phyloP scores from a whole-genome alignment of 1,284 basidiomycete species.

The Boletus sp. region DNA sequence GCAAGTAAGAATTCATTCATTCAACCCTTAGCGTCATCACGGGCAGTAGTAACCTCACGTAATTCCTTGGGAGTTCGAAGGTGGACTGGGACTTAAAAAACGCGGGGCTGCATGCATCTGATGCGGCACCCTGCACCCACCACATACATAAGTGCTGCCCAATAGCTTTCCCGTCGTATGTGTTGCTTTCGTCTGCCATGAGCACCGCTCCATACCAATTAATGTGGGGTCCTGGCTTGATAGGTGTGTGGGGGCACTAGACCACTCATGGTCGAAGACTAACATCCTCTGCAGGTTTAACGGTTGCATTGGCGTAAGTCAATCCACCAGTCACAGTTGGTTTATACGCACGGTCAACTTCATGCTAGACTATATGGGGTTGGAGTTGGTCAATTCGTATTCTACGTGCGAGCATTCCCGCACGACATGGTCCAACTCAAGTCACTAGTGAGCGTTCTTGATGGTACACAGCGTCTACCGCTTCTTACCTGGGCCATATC shows the following conservation, averaged over 20 bases:
- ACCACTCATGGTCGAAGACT: background rate
- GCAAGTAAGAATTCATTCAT: too few species aligned
- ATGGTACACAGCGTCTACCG: background rate
- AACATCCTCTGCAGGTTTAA: slow-evolving; percentile 6
- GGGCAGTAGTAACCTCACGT: background rate
- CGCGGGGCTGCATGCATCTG: too few species aligned
- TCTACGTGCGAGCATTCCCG: slow-evolving; percentile 21
- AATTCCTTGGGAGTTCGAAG: background rate
- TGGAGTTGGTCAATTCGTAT: slow-evolving; percentile 14
- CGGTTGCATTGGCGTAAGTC: slow-evolving; percentile 9
- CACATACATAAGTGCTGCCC: background rate
- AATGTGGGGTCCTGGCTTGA: slow-evolving; percentile 1
- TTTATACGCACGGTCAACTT: background rate
- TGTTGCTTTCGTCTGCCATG: background rate
- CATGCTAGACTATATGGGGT: slow-evolving; percentile 19
- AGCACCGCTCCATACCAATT: background rate
- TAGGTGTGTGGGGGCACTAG: slow-evolving; percentile 9
- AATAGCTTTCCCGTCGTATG: background rate
- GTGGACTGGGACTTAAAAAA: too few species aligned
- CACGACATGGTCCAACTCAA: slow-evolving; percentile 11
- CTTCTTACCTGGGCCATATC: background rate
- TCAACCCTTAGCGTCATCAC: background rate
- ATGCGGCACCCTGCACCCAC: too few species aligned
- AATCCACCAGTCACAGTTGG: background rate
- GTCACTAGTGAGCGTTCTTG: slow-evolving; percentile 4